Percentiles rank a stretch among this genome's conserved stretches.
phyloP scores from a whole-genome alignment of 345 rosid species.

The Syzygium aromaticum region DNA sequence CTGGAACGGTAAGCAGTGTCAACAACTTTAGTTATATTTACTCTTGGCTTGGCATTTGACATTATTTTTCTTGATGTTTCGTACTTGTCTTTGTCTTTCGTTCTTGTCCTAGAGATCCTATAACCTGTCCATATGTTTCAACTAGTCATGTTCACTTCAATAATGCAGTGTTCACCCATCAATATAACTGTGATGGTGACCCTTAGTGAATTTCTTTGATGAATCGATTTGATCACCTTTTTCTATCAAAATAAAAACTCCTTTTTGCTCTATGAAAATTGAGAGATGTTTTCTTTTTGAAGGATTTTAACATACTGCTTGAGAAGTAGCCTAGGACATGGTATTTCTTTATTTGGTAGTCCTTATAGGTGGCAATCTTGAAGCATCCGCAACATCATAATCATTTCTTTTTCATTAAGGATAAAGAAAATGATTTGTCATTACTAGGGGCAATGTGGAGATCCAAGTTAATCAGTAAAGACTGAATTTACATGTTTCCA shows the following conservation, averaged over 20 bases:
- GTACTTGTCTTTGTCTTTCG: neutral
- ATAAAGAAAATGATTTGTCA: neutral
- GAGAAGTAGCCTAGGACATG: neutral
- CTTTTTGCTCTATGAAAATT: neutral
- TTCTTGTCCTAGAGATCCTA: neutral
- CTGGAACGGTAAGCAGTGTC: slow-evolving; percentile 62
- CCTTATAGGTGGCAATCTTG: neutral
- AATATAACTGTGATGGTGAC: neutral
- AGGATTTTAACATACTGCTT: neutral
- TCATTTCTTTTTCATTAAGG: neutral
- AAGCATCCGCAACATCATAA: neutral
- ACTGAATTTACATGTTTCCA: neutral
- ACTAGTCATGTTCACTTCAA: neutral
- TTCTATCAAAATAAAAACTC: neutral
- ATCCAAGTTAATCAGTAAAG: neutral
- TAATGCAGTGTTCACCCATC: neutral
- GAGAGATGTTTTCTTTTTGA: neutral
- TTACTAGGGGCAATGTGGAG: neutral
- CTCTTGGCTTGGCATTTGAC: neutral
- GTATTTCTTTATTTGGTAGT: neutral
- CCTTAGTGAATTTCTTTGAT: neutral
- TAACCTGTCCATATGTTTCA: neutral
- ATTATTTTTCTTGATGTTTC: neutral
- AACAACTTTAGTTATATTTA: neutral
- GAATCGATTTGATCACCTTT: neutral